A percentile compares a stretch with the other conserved stretches of the same genome.
These are phyloP conservation scores for Geum urbanum DNA, from an alignment of 306 rosid genomes.

Conservation along the genomic window DNA sequence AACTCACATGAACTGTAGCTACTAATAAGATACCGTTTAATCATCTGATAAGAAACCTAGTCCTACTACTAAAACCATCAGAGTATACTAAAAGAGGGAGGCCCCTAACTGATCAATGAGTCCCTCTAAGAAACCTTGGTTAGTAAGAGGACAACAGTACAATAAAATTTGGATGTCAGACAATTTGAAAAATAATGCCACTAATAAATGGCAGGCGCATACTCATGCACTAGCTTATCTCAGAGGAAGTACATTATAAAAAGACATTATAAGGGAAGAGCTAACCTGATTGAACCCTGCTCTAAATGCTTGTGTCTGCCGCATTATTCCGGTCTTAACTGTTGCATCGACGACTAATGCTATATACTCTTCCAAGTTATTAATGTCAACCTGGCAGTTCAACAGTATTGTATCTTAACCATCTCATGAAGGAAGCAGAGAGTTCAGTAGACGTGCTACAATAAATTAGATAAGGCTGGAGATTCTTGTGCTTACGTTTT, in stretches of 20 bases:
- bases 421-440: slow-evolving; percentile 4
- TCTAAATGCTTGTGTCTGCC: slow-evolving; percentile 88
- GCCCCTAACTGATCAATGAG: too few relatives aligned
- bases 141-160: too few relatives aligned
- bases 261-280: not conserved
- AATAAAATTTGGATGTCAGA: not conserved
- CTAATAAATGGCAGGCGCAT: not conserved
- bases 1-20: not conserved
- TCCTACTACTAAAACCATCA: too few relatives aligned
- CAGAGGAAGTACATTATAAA: not conserved
- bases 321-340: slow-evolving; percentile 75
- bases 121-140: too few relatives aligned
- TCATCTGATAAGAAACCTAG: too few relatives aligned
- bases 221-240: not conserved
- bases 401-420: slow-evolving; percentile 4
- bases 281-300: slow-evolving; percentile 93
- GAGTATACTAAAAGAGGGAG: too few relatives aligned
- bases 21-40: too few relatives aligned
- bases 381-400: slow-evolving; percentile 68
- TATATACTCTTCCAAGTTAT: slow-evolving; percentile 87
- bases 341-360: slow-evolving; percentile 79
- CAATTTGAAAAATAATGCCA: not conserved
- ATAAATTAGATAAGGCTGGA: not conserved
- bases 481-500: slow-evolving; percentile 46
- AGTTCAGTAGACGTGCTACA: not conserved